Conservation (phyloP, 2,329 filamentous ascomycete species). For the Grosmannia penicillata region DNA sequence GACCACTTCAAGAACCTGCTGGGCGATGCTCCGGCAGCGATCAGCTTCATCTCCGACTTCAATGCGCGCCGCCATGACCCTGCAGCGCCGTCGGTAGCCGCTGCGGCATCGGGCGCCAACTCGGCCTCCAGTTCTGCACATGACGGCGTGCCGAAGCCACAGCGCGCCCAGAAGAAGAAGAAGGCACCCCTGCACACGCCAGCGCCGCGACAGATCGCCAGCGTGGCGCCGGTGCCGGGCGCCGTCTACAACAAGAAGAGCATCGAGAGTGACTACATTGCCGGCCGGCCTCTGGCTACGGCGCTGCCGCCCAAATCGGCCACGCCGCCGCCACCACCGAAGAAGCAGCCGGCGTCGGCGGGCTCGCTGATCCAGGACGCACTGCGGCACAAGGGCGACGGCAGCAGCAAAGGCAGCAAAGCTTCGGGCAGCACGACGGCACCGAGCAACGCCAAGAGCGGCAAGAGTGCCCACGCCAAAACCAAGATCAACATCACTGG, state of each 20-base stretch:
- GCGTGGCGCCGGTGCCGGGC: slow-evolving; percentile 48
- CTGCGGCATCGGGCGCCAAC: not conserved
- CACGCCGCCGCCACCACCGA: slow-evolving; percentile 37
- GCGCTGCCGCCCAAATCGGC: slow-evolving; percentile 15
- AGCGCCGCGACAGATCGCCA: slow-evolving; percentile 46
- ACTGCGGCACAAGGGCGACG: slow-evolving; percentile 35
- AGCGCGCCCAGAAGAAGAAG: slow-evolving; percentile 37
- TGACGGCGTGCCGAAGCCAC: slow-evolving; percentile 33
- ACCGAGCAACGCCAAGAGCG: not conserved
- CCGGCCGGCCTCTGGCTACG: slow-evolving; percentile 22
- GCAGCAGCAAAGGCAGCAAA: slow-evolving; percentile 37
- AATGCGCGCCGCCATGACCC: slow-evolving; percentile 49
- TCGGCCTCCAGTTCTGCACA: not conserved
- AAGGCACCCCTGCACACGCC: slow-evolving; percentile 50
- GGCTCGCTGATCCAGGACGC: slow-evolving; percentile 74
- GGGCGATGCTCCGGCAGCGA: slow-evolving; percentile 63
- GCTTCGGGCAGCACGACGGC: slow-evolving; percentile 28
- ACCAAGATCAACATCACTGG: slow-evolving; percentile 53
- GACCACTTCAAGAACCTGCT: slow-evolving; percentile 80
- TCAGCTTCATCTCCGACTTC: slow-evolving; percentile 69
- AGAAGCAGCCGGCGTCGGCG: slow-evolving; percentile 42
- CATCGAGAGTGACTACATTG: slow-evolving; percentile 58
- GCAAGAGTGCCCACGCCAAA: slow-evolving; percentile 32
- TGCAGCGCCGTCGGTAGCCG: slow-evolving; percentile 8
- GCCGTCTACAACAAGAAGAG: slow-evolving; percentile 61